Evolutionary conservation across 2,329 filamentous ascomycete genomes (phyloP), one percentile per base, ranked within the genome.

Genomic region (Akanthomyces lecanii): DNA sequence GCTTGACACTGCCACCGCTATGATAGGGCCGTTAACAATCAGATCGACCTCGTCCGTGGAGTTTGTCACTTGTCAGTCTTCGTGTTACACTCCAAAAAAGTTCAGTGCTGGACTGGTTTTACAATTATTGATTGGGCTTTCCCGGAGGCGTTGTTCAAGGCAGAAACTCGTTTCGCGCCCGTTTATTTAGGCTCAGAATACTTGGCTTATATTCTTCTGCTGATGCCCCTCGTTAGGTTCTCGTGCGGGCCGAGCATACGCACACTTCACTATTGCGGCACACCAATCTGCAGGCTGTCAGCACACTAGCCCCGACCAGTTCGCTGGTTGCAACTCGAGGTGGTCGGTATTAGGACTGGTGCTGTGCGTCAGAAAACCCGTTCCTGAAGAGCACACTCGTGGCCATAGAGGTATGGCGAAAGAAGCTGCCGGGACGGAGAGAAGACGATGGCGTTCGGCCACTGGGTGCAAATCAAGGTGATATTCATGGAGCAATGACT

Each of bases 181-280:
- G 40, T 7, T 50, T 12, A 40, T 30, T 25, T 45, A n/a, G 36
- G 25, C 38, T 45, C 38, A 10, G 11, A 59, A 50, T 16, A 8
- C 2, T 25, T 42, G 56, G 44, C 56, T 23, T 5, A 40, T 50
- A 11, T 6, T 21, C 14, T 25, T 5, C 18, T 3, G 6, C 28
- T 30, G 3, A 10, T 8, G 23, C 30, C 23, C 23, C 25, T 42
- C 56, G 36, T 30, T 33, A 36, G 23, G 30, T 30, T 48, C 16
- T 14, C 18, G 33, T 30, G 56, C 51, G 56, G 56, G 47, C 47
- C 56, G 21, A 14, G 56, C 56, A 51, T 59, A 59, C 56, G 56
- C 51, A 59, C 23, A 45, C 56, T 12, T 59, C 30, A 16, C 33
- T 48, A 59, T 59, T 59, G 44, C 47, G 33, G 8, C 18, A 44